Evolutionary conservation across 1,284 basidiomycete genomes (phyloP).

Genomic region (Fomitopsis pinicola): DNA sequence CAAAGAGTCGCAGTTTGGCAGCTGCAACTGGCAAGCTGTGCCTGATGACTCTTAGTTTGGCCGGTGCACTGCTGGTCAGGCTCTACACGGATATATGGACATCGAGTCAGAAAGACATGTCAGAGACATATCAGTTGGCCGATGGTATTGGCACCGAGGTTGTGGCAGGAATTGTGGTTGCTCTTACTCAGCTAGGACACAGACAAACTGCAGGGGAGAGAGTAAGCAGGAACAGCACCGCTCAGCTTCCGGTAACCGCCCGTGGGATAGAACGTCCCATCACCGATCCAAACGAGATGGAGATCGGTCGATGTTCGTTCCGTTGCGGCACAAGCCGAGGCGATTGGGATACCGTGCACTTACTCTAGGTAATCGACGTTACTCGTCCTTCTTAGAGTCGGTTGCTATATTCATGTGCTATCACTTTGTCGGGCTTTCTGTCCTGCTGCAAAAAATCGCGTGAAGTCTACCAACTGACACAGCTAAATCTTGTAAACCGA

Average conservation of each 20-base stretch:
- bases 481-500: background rate
- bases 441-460: too few relatives aligned
- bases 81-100: background rate
- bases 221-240: background rate
- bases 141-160: background rate
- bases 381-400: too few relatives aligned
- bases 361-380: too few relatives aligned
- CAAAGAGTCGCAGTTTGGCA: background rate
- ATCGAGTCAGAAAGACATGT: background rate
- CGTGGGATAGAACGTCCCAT: background rate
- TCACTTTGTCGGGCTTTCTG: too few relatives aligned
- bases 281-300: slow-evolving; percentile 2
- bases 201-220: background rate
- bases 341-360: too few relatives aligned
- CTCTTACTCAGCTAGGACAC: background rate
- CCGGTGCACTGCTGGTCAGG: background rate
- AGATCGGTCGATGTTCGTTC: background rate
- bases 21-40: background rate
- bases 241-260: background rate
- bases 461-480: background rate
- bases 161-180: background rate
- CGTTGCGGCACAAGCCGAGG: background rate
- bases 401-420: too few relatives aligned
- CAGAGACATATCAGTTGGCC: background rate
- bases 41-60: background rate